Percentiles rank a stretch among this genome's conserved stretches.
Evolutionary conservation across 1,284 basidiomycete genomes (phyloP).

Genomic region (Prillingera fragicola): DNA sequence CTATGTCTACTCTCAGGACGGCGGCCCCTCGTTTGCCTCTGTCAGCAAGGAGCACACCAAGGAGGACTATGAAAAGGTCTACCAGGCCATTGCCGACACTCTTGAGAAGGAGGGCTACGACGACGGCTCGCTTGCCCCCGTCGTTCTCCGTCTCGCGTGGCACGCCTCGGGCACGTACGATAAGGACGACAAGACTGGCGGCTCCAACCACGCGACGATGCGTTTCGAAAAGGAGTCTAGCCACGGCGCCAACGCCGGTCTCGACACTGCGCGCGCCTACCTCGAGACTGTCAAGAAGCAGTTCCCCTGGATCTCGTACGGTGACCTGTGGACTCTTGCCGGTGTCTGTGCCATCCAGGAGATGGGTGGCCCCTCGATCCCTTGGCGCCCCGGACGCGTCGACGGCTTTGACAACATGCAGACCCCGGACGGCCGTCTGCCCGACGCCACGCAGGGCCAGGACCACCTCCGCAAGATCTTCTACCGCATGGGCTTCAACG

Average conservation of each 20-base stretch:
- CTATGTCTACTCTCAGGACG: slow-evolving; percentile 42
- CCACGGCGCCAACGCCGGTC: slow-evolving; percentile 83
- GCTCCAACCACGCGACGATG: slow-evolving; percentile 91
- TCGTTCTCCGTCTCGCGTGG: slow-evolving; percentile 91
- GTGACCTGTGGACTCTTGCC: slow-evolving; percentile 87
- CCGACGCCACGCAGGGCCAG: slow-evolving; percentile 77
- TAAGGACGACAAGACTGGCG: slow-evolving; percentile 78
- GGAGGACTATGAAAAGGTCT: slow-evolving; percentile 86
- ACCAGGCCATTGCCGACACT: slow-evolving; percentile 72
- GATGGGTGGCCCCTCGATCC: slow-evolving; percentile 58
- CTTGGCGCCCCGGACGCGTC: slow-evolving; percentile 82
- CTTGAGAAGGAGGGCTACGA: slow-evolving; percentile 79
- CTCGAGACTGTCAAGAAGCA: slow-evolving; percentile 85
- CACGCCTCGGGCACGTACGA: slow-evolving; percentile 87
- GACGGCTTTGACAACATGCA: slow-evolving; percentile 70
- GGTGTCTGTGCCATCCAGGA: slow-evolving; percentile 65
- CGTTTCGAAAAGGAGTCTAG: slow-evolving; percentile 78
- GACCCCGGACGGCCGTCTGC: slow-evolving; percentile 90
- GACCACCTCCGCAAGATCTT: slow-evolving; percentile 88
- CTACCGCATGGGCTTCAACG: slow-evolving; percentile 93
- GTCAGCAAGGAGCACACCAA: slow-evolving; percentile 55
- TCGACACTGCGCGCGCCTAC: slow-evolving; percentile 71
- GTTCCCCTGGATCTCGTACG: slow-evolving; percentile 81
- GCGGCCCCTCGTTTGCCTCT: slow-evolving; percentile 55
- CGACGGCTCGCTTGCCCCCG: slow-evolving; percentile 85